Evolutionary conservation across 352 stramenopile species (phyloP).

Genomic region (Pythium aphanidermatum): DNA sequence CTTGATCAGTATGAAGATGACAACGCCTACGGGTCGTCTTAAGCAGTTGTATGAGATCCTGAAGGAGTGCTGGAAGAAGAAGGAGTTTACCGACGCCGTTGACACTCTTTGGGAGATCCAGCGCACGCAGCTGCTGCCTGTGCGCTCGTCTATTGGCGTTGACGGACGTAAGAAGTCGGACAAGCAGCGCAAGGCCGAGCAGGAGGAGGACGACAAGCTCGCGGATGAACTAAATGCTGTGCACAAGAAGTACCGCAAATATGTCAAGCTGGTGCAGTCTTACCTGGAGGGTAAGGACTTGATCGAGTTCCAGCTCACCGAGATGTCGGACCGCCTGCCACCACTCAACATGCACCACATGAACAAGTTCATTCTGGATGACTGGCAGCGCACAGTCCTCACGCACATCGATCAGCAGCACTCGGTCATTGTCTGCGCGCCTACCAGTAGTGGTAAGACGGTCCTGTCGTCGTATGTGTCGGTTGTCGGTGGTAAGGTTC

Average conservation of each 20-base stretch:
- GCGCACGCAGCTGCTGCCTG: constrained; percentile 52
- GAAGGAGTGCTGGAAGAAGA: constrained; percentile 76
- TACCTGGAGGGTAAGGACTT: constrained; percentile 66
- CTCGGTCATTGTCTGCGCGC: constrained; percentile 96
- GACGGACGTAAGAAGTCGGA: constrained; percentile 62
- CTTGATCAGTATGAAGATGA: constrained; percentile 82
- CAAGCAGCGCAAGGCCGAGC: constrained; percentile 64
- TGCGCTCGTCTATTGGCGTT: constrained; percentile 26
- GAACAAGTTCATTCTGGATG: constrained; percentile 93
- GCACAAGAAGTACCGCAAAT: constrained; percentile 87
- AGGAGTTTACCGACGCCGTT: constrained; percentile 79
- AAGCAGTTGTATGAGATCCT: constrained; percentile 87
- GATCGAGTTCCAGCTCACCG: constrained; percentile 83
- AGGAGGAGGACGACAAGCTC: constrained; percentile 73
- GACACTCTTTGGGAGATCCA: constrained; percentile 88
- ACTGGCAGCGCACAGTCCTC: constrained; percentile 97
- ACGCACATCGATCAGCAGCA: constrained; percentile 92
- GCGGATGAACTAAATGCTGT: constrained; percentile 51
- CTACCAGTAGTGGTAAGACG: constrained; percentile 97
- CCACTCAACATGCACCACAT: constrained; percentile 88
- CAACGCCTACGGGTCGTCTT: constrained; percentile 66
- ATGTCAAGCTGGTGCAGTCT: constrained; percentile 69
- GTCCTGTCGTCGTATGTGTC: constrained; percentile 85
- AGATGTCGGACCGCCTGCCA: constrained; percentile 80
- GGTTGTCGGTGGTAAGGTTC: constrained; percentile 70